Evolutionary conservation across 768 basidiomycete genomes (phyloP).

Genomic region (Rhodotorula babjevae): DNA sequence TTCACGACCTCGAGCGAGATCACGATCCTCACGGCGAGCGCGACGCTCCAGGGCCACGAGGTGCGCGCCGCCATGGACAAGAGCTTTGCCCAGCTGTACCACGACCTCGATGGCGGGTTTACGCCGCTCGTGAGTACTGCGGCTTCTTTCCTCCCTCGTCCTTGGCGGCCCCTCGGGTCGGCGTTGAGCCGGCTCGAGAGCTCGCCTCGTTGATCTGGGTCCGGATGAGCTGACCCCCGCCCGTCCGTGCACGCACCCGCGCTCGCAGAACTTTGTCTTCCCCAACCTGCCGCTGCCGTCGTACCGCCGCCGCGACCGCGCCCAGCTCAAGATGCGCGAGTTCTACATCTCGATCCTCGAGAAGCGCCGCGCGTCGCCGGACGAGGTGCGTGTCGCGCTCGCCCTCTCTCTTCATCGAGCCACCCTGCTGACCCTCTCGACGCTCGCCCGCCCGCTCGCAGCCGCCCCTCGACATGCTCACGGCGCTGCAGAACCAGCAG

Average conservation of each 20-base stretch:
- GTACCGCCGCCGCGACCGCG: conserved; percentile 79
- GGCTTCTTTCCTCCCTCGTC: no score
- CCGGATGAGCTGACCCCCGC: no score
- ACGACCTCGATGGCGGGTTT: conserved; percentile 90
- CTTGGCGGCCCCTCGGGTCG: no score
- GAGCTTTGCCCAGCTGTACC: conserved; percentile 74
- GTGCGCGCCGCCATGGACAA: conserved; percentile 74
- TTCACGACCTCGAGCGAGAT: conserved; percentile 74
- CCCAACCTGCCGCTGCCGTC: conserved; percentile 85
- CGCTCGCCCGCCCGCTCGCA: conserved; percentile 43
- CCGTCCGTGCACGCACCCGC: no score
- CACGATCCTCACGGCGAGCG: conserved; percentile 87
- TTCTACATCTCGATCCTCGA: conserved; percentile 85
- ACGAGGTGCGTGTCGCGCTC: conserved; percentile 47
- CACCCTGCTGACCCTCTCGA: no score
- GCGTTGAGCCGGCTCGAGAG: no score
- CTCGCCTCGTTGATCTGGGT: no score
- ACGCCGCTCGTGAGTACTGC: conserved; percentile 62
- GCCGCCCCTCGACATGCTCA: conserved; percentile 86
- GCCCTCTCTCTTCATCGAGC: no score
- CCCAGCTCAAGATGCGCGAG: conserved; percentile 86
- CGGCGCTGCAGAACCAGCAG: conserved; percentile 71
- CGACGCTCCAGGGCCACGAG: conserved; percentile 89
- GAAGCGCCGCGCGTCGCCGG: conserved; percentile 59
- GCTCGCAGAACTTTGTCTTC: conserved; percentile 72